phyloP scores from a whole-genome alignment of 73 alveolate genomes.

The Loxodes magnus region DNA sequence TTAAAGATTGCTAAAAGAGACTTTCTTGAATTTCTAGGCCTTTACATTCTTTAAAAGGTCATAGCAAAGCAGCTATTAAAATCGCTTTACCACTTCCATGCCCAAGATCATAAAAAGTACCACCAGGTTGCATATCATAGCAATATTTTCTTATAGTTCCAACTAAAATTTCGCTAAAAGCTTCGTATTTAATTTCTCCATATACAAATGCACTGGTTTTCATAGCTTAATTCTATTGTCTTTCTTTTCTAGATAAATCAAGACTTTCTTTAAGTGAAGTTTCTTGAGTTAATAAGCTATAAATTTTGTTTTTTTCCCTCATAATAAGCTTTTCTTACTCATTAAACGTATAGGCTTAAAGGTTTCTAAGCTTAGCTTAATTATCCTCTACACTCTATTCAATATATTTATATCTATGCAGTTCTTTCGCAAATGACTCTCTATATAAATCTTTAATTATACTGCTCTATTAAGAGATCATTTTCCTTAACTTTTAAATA shows the following conservation, averaged over 20 bases:
- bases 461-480: no score
- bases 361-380: no score
- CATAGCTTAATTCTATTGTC: not conserved
- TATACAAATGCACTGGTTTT: slow-evolving; percentile 12
- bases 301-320: no score
- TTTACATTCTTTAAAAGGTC: slow-evolving; percentile 54
- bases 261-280: no score
- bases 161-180: slow-evolving; percentile 7
- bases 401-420: no score
- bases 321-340: no score
- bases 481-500: no score
- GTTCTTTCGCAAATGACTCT: no score
- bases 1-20: slow-evolving; percentile 14
- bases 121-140: slow-evolving; percentile 23
- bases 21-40: slow-evolving; percentile 72
- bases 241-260: not conserved
- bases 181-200: slow-evolving; percentile 28
- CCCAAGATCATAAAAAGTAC: slow-evolving; percentile 81
- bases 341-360: no score
- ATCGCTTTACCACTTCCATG: slow-evolving; percentile 87
- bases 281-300: no score
- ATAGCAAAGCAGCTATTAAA: slow-evolving; percentile 59
- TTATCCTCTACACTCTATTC: no score
- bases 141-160: slow-evolving; percentile 1
- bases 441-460: no score